phyloP scores from a whole-genome alignment of 805 yeast species.

The Wickerhamiella nectarea region DNA sequence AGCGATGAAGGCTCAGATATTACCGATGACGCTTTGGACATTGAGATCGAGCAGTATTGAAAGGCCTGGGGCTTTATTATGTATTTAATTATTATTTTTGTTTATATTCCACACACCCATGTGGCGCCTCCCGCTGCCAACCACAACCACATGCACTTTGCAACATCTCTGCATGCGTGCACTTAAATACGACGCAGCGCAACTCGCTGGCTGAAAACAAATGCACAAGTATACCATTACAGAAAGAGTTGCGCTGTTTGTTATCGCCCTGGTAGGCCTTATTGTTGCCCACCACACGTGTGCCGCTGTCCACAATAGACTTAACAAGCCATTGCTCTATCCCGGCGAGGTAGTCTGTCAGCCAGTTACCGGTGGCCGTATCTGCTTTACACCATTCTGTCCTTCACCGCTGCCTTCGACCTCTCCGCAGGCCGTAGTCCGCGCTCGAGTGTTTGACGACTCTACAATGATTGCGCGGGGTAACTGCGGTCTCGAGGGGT shows the following conservation, averaged over 20 bases:
- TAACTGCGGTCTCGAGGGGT: background rate
- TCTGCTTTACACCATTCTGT: background rate
- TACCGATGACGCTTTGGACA: background rate
- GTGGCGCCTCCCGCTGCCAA: too few relatives aligned
- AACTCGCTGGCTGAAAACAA: too few relatives aligned
- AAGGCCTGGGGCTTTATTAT: background rate
- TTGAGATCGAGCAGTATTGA: background rate
- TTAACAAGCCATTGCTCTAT: background rate
- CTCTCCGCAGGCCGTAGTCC: background rate
- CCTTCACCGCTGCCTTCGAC: background rate
- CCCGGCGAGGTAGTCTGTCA: background rate
- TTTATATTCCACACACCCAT: too few relatives aligned
- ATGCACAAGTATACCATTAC: too few relatives aligned
- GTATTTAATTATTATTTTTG: too few relatives aligned
- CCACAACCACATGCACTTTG: too few relatives aligned
- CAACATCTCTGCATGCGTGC: too few relatives aligned
- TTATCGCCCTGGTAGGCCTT: background rate
- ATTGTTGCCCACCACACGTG: background rate
- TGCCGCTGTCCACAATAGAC: background rate
- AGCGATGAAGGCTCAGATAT: constrained; percentile 9
- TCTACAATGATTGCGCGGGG: background rate
- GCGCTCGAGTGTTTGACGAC: background rate
- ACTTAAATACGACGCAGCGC: too few relatives aligned
- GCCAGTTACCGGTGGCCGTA: background rate
- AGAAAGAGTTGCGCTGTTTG: background rate